Evolutionary conservation across 176 grass and related monocot genomes (phyloP).

Genomic region (Neostapfia colusana): DNA sequence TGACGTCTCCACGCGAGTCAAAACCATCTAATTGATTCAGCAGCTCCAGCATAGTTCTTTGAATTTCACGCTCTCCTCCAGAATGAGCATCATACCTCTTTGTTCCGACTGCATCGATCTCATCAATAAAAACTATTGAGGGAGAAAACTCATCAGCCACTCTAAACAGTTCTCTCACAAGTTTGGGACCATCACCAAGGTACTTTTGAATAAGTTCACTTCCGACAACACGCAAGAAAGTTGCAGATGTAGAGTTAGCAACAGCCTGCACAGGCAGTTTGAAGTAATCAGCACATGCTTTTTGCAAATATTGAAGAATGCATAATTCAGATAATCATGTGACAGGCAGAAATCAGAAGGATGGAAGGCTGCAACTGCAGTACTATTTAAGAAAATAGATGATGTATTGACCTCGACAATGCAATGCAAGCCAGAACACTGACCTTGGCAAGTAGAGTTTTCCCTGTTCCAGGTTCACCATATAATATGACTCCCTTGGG

Average conservation of each 20-base stretch:
- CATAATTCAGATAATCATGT: neutral
- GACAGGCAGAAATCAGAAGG: neutral
- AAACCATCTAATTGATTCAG: conserved; percentile 91
- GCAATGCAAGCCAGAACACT: neutral
- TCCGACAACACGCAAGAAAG: conserved; percentile 86
- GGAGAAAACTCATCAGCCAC: conserved; percentile 86
- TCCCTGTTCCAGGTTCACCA: conserved; percentile 83
- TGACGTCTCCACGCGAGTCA: conserved; percentile 83
- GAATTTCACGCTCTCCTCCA: conserved; percentile 87
- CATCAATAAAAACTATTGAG: conserved; percentile 90
- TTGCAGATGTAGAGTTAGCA: conserved; percentile 83
- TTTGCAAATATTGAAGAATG: neutral
- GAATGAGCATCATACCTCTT: conserved; percentile 96
- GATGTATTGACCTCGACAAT: neutral
- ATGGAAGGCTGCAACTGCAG: neutral
- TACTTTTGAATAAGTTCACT: conserved; percentile 95
- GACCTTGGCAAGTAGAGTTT: conserved; percentile 88
- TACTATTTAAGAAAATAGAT: neutral
- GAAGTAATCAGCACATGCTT: conserved; percentile 24
- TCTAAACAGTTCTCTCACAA: conserved; percentile 85
- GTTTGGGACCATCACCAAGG: conserved; percentile 83
- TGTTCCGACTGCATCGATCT: conserved; percentile 86
- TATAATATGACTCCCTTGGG: conserved; percentile 91
- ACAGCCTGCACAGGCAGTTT: conserved; percentile 54
- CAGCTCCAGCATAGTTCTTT: conserved; percentile 85